A percentile compares a stretch with the other conserved stretches of the same genome.
phyloP scores from a whole-genome alignment of 331 rosid species.

The Rhamnella rubrinervis region DNA sequence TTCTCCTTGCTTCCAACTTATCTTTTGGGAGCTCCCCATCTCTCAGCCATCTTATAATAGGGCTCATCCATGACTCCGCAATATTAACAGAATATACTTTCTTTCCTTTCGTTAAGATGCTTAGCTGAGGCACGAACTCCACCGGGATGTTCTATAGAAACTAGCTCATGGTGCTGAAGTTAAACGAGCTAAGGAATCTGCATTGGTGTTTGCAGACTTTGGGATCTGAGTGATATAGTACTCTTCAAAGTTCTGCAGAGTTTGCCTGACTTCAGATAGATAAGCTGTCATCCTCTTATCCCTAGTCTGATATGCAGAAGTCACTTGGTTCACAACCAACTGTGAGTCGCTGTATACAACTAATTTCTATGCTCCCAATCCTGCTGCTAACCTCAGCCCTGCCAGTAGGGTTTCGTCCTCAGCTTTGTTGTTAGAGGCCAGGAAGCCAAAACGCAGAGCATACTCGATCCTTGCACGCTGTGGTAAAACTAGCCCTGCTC shows the following conservation, averaged over 20 bases:
- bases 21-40: rapidly evolving
- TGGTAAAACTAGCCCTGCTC: not conserved
- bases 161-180: rapidly evolving
- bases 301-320: not conserved
- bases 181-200: too few species aligned
- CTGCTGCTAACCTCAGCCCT: not conserved
- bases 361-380: not conserved
- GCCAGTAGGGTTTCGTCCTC: not conserved
- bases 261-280: too few species aligned
- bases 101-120: not conserved
- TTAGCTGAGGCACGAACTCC: not conserved
- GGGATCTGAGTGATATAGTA: too few species aligned
- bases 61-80: rapidly evolving
- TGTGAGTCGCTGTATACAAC: not conserved
- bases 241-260: too few species aligned
- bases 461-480: not conserved
- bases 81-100: rapidly evolving
- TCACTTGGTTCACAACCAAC: not conserved
- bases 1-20: too few species aligned
- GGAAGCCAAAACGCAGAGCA: not conserved
- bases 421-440: not conserved
- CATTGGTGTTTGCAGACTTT: too few species aligned
- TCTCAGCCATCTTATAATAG: too few species aligned
- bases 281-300: not conserved
- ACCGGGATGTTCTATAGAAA: too few species aligned